Evolutionary conservation across 2,329 filamentous ascomycete genomes (phyloP).

Genomic region (Fusarium zealandicum): DNA sequence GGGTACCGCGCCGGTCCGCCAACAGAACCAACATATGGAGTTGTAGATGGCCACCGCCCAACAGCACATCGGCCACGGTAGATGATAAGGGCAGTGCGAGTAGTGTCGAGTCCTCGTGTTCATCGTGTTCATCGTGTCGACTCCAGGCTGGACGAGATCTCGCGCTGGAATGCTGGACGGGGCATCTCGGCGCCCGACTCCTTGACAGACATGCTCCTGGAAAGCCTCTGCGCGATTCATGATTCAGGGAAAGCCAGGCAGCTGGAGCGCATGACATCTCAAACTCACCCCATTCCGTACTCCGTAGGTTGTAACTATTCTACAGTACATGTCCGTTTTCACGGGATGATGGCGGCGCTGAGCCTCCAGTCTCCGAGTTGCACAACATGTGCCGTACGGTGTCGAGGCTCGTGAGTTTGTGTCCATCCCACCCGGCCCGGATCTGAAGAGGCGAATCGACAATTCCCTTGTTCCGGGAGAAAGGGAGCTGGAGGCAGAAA

Average conservation of each 20-base stretch:
- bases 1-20: slow-evolving; percentile 17
- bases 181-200: not conserved
- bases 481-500: too few species aligned
- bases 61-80: too few species aligned
- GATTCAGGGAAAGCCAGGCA: slow-evolving; percentile 4
- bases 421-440: slow-evolving; percentile 8
- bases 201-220: slow-evolving; percentile 11
- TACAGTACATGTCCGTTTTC: not conserved
- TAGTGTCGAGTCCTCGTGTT: not conserved
- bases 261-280: slow-evolving; percentile 7
- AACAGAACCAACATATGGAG: slow-evolving; percentile 19
- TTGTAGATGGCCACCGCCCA: slow-evolving; percentile 6
- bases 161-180: slow-evolving; percentile 19
- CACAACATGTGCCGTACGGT: too few species aligned
- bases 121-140: not conserved
- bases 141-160: not conserved
- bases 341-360: slow-evolving; percentile 28
- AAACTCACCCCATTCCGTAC: slow-evolving; percentile 3
- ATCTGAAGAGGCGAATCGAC: slow-evolving; percentile 18
- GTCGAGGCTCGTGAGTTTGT: too few species aligned
- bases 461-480: not conserved
- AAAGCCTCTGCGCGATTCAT: not conserved
- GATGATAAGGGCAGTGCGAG: not conserved
- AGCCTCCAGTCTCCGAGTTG: not conserved
- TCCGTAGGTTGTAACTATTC: too few species aligned